phyloP scores from a whole-genome alignment of 257 asterid genomes.

The Leptodermis oblonga region DNA sequence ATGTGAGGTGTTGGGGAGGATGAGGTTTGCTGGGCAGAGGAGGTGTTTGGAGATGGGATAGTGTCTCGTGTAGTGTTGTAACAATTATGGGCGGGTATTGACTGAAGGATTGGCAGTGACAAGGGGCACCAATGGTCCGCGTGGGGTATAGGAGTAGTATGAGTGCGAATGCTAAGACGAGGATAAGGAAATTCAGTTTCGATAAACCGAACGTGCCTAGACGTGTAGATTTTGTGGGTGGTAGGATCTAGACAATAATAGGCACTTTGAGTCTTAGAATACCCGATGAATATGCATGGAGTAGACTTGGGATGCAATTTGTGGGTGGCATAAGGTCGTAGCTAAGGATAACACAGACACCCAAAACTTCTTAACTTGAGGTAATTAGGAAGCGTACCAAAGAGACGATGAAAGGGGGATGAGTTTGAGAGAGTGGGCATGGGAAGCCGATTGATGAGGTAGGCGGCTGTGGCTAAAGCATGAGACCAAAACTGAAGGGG shows the following conservation, averaged over 20 bases:
- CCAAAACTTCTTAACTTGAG: neutral
- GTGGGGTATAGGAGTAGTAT: too few species aligned
- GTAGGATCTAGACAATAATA: neutral
- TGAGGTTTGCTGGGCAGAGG: too few species aligned
- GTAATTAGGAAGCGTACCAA: neutral
- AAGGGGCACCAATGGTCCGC: too few species aligned
- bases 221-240: neutral
- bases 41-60: too few species aligned
- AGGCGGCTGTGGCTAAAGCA: neutral
- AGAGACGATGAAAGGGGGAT: neutral
- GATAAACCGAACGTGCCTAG: neutral
- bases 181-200: neutral
- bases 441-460: neutral
- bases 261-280: neutral
- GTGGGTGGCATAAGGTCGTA: neutral
- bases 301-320: neutral
- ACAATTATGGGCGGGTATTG: too few species aligned
- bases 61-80: too few species aligned
- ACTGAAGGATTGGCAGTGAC: neutral
- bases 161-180: too few species aligned
- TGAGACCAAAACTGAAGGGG: neutral
- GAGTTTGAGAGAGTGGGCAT: neutral
- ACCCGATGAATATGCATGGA: slow-evolving; percentile 11
- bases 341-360: neutral
- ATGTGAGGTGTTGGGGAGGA: too few species aligned